These are phyloP conservation scores for Hansenula anomala DNA, from an alignment of 1,139 yeast genomes.

Conservation along the genomic window DNA sequence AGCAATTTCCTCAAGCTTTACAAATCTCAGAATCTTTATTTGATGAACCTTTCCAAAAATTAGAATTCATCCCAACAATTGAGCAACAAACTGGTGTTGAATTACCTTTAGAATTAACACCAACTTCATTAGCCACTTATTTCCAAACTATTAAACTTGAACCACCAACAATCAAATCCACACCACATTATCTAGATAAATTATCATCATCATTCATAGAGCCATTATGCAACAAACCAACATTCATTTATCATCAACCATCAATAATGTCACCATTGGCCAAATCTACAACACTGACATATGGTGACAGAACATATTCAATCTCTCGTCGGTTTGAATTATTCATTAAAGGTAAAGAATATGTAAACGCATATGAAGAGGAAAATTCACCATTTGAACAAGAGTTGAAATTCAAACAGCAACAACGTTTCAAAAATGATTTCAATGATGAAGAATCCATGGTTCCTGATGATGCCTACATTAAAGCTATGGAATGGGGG, in stretches of 20 bases:
- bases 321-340: constrained; percentile 77
- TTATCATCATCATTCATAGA: constrained; percentile 64
- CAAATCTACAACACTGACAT: constrained; percentile 42
- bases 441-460: constrained; percentile 57
- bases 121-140: constrained; percentile 36
- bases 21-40: no score
- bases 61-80: constrained; percentile 14
- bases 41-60: constrained; percentile 28
- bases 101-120: constrained; percentile 36
- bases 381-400: constrained; percentile 84
- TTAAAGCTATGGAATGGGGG: constrained; percentile 81
- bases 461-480: constrained; percentile 68
- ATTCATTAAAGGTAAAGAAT: constrained; percentile 75
- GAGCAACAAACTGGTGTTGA: constrained; percentile 29
- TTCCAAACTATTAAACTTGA: constrained; percentile 23
- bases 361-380: constrained; percentile 93
- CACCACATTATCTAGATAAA: constrained; percentile 60
- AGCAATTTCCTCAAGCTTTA: constrained; percentile 4
- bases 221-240: constrained; percentile 55
- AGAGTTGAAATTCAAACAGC: constrained; percentile 50
- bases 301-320: constrained; percentile 30
- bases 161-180: constrained; percentile 41
- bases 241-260: constrained; percentile 82
- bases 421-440: constrained; percentile 42
- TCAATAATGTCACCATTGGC: constrained; percentile 83